Base-by-base conservation (phyloP, 495 filamentous ascomycete genomes). In the Friedmanniomyces simplex region DNA sequence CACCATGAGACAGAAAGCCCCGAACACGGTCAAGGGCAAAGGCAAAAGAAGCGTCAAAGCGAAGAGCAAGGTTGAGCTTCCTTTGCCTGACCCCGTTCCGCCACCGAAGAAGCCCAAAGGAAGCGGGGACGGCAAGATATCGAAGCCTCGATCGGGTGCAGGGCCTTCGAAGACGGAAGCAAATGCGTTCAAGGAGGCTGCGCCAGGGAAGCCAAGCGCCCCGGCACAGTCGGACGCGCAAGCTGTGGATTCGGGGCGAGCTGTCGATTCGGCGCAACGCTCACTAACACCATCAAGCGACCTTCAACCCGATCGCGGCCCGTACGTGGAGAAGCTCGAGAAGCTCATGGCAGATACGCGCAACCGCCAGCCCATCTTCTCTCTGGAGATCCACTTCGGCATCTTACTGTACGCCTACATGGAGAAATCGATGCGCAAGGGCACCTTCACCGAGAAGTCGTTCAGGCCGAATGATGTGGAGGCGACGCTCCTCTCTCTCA, bases 1-100 rank as follows among this genome's bases (percentile, higher is more conserved):
- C 59, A 62, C 59, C 1, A 62, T 62, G 59, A 47, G 59, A n/a
- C 59, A 62, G 28, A 42, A 54, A 46, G 48, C 49, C 12, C 14
- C 11, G 8, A 57, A 50, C 11, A 50, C 37, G 30, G 46, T 7
- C 42, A 53, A 52, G 30, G 46, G 24, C 42, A 53, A 52, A 42
- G 48, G 25, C 34, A 52, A 55, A 22, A 14, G 41, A 45, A 43
- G 30, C 11, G 16, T 32, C 50, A 14, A 45, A 13, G 20, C 21
- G 16, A 57, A 47, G 8, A 43, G 14, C 54, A 25, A 50, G 41
- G 45, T 30, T 8, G 2, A 57, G 54, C 46, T 50, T 3, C 26
- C 25, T 13, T 21, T 50, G 34, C 54, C 54, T 22, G 54, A 57
- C 11, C 32, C 54, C 10, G 16, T 57, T 8, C 54, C 43, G 37